Evolutionary conservation across 164 flowering plant genomes (phyloP), one percentile per base, ranked within the genome.

Genomic region (Hamamelis virginiana): DNA sequence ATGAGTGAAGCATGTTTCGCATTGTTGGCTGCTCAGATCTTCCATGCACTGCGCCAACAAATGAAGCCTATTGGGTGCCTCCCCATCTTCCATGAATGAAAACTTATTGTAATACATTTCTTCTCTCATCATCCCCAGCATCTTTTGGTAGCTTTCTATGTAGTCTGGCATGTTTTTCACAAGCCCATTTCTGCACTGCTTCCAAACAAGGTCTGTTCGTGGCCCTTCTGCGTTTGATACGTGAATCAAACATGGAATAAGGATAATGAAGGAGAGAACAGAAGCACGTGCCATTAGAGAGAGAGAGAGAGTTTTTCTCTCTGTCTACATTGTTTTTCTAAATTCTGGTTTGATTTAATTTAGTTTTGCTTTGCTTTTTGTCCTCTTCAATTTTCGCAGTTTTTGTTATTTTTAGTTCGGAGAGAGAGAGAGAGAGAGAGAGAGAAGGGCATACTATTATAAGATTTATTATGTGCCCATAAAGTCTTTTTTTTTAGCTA

Each of bases 31-130:
- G 11, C 77, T 22, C 46, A 83, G 81, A 68, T 83, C 82, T 1
- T 59, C 69, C 48, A 70, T 64, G 75, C 89, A 85, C 55, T 83
- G 84, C 5, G 84, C 65, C 15, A 78, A 45, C 26, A 80, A 63
- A 44, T 58, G 74, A 22, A 74, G 1, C 14, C 27, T 48, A 9
- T 71, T 45, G 0, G 71, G 69, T 0, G 62, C 51, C 1, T 23
- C 70, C 0, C 76, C 78, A 0, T 14, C 46, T 14, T 44, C 19
- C 0, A 18, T 25, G 6, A n/a, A 50, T 13, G 72, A 72, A 18
- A 61, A 76, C 45, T 67, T 72, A 27, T 59, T 23, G 1, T 12
- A 57, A 3, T 6, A 0, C 33, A 81, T 66, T 0, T 74, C 66
- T 0, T 15, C 18, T 25, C 19, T 23, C 66, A 80, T 68, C 3